Evolutionary conservation across 202 grass and related monocot species (phyloP).

Genomic region (Sporobolus alterniflorus): DNA sequence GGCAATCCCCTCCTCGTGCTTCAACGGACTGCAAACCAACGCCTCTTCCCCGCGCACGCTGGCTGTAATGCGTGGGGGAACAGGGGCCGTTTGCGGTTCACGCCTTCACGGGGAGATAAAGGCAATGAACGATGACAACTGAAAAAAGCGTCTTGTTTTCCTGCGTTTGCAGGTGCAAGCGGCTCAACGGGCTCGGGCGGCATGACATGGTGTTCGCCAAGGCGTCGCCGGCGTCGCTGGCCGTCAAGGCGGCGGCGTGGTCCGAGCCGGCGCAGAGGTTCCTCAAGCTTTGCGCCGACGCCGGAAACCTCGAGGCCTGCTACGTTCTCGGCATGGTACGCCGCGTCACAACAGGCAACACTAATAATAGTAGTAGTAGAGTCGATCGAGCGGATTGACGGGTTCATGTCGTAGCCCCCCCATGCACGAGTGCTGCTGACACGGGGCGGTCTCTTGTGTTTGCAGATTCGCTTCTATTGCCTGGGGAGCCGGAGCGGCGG

Average conservation of each 20-base stretch:
- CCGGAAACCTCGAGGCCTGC: slow-evolving; percentile 83
- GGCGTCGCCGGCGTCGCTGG: slow-evolving; percentile 56
- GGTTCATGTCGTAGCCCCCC: too few relatives aligned
- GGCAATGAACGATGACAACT: not conserved
- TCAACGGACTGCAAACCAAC: not conserved
- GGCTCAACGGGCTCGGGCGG: slow-evolving; percentile 48
- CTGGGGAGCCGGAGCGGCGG: slow-evolving; percentile 63
- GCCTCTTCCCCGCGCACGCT: too few relatives aligned
- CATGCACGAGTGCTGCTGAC: not conserved
- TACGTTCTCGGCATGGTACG: slow-evolving; percentile 92
- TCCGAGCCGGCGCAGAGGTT: slow-evolving; percentile 66
- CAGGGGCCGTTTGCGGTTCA: not conserved
- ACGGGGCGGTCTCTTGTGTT: not conserved
- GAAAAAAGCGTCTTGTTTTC: not conserved
- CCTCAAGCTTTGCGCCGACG: slow-evolving; percentile 69
- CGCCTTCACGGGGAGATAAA: not conserved
- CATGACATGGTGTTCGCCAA: slow-evolving; percentile 69
- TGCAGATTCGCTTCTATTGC: slow-evolving; percentile 89
- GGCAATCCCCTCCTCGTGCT: not conserved
- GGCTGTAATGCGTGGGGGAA: not conserved
- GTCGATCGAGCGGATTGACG: not conserved
- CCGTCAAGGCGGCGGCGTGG: slow-evolving; percentile 66
- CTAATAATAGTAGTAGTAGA: not conserved
- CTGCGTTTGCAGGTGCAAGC: slow-evolving; percentile 77
- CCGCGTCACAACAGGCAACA: not conserved